phyloP scores from a whole-genome alignment of 257 asterid species.

The Primulina tabacum region DNA sequence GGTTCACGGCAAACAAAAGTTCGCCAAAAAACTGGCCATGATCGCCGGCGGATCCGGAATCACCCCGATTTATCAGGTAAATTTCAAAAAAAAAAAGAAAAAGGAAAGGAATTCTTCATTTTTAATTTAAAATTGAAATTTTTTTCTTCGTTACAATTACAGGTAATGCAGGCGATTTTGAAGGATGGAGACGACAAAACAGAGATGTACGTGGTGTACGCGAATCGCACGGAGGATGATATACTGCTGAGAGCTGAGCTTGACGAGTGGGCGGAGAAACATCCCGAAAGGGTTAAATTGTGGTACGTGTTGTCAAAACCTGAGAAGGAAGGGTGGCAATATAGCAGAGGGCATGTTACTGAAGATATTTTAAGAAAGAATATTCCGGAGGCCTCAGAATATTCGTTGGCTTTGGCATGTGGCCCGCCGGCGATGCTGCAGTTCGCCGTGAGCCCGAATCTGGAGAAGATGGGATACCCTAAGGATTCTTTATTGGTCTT shows the following conservation, averaged over 20 bases:
- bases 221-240: conserved; percentile 89
- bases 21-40: conserved; percentile 72
- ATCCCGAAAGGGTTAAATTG: conserved; percentile 54
- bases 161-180: conserved; percentile 72
- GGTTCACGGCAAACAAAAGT: conserved; percentile 64
- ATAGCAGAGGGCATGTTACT: conserved; percentile 58
- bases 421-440: conserved; percentile 98
- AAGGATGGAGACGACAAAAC: conserved; percentile 76
- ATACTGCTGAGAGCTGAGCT: conserved; percentile 65
- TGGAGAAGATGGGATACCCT: conserved; percentile 89
- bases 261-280: conserved; percentile 69
- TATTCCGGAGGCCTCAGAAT: conserved; percentile 48
- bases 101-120: too few relatives aligned
- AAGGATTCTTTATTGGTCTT: conserved; percentile 70
- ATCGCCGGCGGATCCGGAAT: conserved; percentile 95
- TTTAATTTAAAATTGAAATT: too few relatives aligned
- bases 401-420: conserved; percentile 68
- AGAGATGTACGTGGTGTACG: conserved; percentile 74
- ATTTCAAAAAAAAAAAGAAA: too few relatives aligned
- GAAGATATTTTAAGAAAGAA: conserved; percentile 64
- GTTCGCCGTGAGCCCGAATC: conserved; percentile 74
- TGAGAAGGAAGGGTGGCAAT: conserved; percentile 55
- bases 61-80: conserved; percentile 69
- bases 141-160: too few relatives aligned
- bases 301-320: conserved; percentile 79